Conservation (phyloP, 176 grass and related monocot species). For the Hordeum vulgare region MorexV3_pseudomolecules_assembly NC_058524.1:252597436-252597935, state of each 20-base stretch:
- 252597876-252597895: slow-evolving; percentile 85
- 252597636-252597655: no score
- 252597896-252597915: slow-evolving; percentile 98
- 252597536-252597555: slow-evolving; percentile 95
- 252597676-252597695: background rate
- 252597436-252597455: background rate
- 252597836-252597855: slow-evolving; percentile 94
- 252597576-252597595: background rate
- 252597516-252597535: slow-evolving; percentile 64
- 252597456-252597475: background rate
- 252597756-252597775: no score
- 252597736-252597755: no score
- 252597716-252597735: no score
- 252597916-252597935: slow-evolving; percentile 36
- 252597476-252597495: background rate
- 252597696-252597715: no score
- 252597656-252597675: no score
- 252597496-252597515: slow-evolving; percentile 55
- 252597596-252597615: no score
- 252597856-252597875: slow-evolving; percentile 88
- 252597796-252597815: background rate
- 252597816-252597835: slow-evolving; percentile 27
- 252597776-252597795: background rate
- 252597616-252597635: no score
- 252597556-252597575: slow-evolving; percentile 7